phyloP scores from a whole-genome alignment of 2,329 filamentous ascomycete genomes.

The Hypocrella siamensis region DNA sequence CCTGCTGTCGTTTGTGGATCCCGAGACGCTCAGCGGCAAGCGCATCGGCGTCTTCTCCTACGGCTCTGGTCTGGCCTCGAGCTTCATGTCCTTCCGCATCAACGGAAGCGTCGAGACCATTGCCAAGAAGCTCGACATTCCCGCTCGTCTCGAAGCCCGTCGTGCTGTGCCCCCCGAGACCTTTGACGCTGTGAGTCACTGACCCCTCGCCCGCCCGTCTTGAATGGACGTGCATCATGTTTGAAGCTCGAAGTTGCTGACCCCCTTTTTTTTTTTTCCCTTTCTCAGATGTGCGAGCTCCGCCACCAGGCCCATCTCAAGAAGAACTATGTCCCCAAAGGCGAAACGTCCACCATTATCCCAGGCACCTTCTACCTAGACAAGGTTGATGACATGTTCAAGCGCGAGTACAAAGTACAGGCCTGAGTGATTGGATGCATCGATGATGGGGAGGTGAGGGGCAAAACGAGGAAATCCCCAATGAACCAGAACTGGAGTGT shows the following conservation, averaged over 20 bases:
- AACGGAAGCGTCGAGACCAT: conserved; percentile 55
- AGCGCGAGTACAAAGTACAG: conserved; percentile 63
- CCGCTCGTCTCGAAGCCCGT: conserved; percentile 50
- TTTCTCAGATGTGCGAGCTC: conserved; percentile 53
- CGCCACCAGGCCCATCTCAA: conserved; percentile 72
- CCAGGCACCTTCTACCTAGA: conserved; percentile 64
- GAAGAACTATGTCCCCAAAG: conserved; percentile 60
- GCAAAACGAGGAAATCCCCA: too few relatives aligned
- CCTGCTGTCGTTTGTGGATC: conserved; percentile 48
- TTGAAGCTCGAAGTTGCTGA: neutral
- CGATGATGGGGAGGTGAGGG: neutral
- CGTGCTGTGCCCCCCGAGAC: conserved; percentile 52
- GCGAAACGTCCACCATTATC: conserved; percentile 48
- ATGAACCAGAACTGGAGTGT: too few relatives aligned
- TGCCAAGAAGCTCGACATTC: conserved; percentile 51
- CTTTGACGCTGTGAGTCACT: conserved; percentile 48
- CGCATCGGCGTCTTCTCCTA: conserved; percentile 65
- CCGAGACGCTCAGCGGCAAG: conserved; percentile 52
- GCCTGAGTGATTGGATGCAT: conserved; percentile 28
- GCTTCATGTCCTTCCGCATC: conserved; percentile 59
- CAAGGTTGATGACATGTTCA: conserved; percentile 75
- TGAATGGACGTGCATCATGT: neutral
- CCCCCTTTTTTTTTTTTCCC: neutral
- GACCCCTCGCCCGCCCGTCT: too few relatives aligned
- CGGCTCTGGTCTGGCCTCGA: conserved; percentile 58